A percentile compares a stretch with the other conserved stretches of the same genome.
phyloP scores from a whole-genome alignment of 371 early-diverging fungal genomes.

The Mortierella sp. region DNA sequence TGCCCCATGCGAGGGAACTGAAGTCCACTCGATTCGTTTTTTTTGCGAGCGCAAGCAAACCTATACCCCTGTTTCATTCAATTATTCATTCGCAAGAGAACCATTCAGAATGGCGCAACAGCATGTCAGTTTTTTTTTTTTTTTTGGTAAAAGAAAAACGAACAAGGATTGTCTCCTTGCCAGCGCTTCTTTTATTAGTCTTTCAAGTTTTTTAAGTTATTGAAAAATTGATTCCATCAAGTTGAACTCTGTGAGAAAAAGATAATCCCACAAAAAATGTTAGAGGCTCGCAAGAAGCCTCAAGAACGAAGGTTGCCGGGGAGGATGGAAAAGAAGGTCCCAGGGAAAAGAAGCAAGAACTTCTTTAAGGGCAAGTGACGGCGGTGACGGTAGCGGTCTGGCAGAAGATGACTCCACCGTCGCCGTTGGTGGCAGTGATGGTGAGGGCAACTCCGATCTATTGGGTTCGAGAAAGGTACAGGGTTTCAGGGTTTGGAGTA shows the following conservation, averaged over 20 bases:
- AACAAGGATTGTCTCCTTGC: neutral
- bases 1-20: too few relatives aligned
- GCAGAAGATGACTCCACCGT: constrained; percentile 40
- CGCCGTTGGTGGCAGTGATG: constrained; percentile 45
- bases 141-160: neutral
- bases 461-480: neutral
- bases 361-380: constrained; percentile 22
- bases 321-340: constrained; percentile 5
- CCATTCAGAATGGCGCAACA: neutral
- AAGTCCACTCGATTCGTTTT: neutral
- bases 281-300: neutral
- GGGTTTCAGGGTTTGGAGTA: too few relatives aligned
- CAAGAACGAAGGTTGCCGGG: neutral
- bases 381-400: constrained; percentile 33
- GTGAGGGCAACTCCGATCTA: constrained; percentile 27
- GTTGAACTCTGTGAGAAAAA: neutral
- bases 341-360: neutral
- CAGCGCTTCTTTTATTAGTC: neutral
- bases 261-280: neutral
- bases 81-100: neutral
- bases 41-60: neutral
- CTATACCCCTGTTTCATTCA: neutral
- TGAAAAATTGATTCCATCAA: constrained; percentile 10
- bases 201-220: constrained; percentile 1
- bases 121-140: neutral